These are phyloP conservation scores for Sphaerosporella brunnea DNA, from an alignment of 495 filamentous ascomycete species.

Conservation along the genomic window DNA sequence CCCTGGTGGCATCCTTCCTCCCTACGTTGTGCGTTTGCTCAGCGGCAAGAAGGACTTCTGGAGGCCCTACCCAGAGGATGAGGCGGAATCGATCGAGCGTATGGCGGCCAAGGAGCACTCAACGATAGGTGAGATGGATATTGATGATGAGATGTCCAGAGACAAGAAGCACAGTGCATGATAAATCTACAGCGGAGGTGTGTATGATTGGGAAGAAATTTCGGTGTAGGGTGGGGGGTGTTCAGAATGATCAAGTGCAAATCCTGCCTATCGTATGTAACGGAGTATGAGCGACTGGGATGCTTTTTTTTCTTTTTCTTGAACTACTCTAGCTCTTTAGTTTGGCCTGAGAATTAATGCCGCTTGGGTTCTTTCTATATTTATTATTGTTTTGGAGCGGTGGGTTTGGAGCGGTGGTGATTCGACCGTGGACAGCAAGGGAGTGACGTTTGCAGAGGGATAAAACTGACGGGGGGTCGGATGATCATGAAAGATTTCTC, in stretches of 20 bases:
- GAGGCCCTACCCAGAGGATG: slow-evolving; percentile 17
- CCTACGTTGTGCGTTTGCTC: slow-evolving; percentile 44
- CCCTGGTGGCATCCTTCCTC: slow-evolving; percentile 48
- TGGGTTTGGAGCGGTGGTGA: too few species aligned
- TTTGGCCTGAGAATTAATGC: background rate
- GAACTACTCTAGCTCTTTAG: background rate
- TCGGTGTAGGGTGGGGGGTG: too few species aligned
- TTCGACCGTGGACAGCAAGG: too few species aligned
- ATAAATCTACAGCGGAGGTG: background rate
- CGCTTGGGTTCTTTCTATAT: background rate
- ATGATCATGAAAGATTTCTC: too few species aligned
- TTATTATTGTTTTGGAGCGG: too few species aligned
- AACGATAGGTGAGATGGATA: background rate
- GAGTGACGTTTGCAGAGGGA: too few species aligned
- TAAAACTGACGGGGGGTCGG: too few species aligned
- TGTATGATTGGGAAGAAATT: too few species aligned
- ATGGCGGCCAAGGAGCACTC: too few species aligned
- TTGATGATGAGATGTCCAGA: background rate
- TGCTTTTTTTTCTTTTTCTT: too few species aligned
- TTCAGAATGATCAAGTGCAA: background rate
- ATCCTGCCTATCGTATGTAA: too few species aligned
- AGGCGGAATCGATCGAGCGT: background rate
- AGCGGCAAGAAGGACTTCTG: slow-evolving; percentile 55
- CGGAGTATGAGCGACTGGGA: too few species aligned
- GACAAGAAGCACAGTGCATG: background rate